These are phyloP conservation scores for Trametes villosa DNA, from an alignment of 768 basidiomycete species.

Conservation along the genomic window DNA sequence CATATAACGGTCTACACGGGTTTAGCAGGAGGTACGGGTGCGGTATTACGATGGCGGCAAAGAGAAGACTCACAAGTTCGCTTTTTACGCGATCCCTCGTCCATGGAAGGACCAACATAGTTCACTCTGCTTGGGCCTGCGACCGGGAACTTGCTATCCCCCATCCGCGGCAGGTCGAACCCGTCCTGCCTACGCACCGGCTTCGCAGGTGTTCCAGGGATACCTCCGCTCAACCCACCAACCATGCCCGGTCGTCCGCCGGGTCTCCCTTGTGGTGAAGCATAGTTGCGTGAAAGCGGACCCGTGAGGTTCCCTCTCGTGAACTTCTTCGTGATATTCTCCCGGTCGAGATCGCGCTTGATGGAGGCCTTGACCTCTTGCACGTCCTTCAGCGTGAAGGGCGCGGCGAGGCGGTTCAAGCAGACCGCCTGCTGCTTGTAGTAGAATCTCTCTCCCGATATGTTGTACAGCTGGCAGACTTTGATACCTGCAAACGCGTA, in stretches of 20 bases:
- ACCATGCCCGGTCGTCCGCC: neutral
- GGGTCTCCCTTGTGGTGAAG: slow-evolving; percentile 5
- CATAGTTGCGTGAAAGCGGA: slow-evolving; percentile 12
- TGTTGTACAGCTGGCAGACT: slow-evolving; percentile 65
- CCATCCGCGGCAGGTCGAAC: slow-evolving; percentile 13
- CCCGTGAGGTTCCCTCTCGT: slow-evolving; percentile 29
- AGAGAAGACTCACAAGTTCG: slow-evolving; percentile 58
- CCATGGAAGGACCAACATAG: slow-evolving; percentile 37
- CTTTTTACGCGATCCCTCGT: slow-evolving; percentile 41
- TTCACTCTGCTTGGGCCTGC: slow-evolving; percentile 36
- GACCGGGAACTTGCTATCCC: slow-evolving; percentile 16
- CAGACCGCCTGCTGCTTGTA: slow-evolving; percentile 72
- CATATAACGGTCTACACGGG: slow-evolving; percentile 88
- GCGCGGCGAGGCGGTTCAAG: slow-evolving; percentile 30
- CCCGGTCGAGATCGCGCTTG: slow-evolving; percentile 43
- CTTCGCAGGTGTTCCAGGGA: slow-evolving; percentile 16
- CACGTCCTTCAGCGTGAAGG: slow-evolving; percentile 52
- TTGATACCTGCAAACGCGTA: slow-evolving; percentile 51
- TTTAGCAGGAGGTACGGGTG: no score
- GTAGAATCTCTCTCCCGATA: slow-evolving; percentile 54
- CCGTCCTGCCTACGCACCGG: slow-evolving; percentile 22
- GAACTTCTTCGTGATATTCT: slow-evolving; percentile 38
- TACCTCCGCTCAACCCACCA: neutral
- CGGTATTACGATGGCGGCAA: neutral
- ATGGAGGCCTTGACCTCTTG: slow-evolving; percentile 46